phyloP scores from a whole-genome alignment of 345 rosid species.

The Odontarrhena argentea region DNA sequence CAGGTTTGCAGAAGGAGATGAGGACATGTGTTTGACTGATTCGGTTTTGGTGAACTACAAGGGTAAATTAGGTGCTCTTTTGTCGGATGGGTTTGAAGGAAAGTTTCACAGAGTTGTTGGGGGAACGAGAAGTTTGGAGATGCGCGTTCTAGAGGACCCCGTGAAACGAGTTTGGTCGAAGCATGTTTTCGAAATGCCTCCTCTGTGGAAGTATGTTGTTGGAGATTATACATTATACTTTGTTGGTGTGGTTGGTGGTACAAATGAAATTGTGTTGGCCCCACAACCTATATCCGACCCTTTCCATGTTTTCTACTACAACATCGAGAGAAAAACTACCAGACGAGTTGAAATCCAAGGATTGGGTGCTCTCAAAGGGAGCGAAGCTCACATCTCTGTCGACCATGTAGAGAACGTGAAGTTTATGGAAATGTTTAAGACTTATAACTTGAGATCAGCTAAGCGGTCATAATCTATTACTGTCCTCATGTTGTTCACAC shows the following conservation, averaged over 20 bases:
- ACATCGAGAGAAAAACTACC: not conserved
- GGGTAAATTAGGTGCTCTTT: not conserved
- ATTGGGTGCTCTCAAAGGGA: not conserved
- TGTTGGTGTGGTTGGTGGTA: not conserved
- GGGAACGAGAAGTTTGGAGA: not conserved
- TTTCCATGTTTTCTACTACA: not conserved
- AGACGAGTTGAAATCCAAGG: conserved; percentile 1
- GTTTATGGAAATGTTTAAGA: not conserved
- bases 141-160: not conserved
- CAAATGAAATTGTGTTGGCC: not conserved
- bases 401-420: conserved; percentile 7
- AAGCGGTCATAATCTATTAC: too few species aligned
- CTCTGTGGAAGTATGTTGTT: not conserved
- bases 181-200: not conserved
- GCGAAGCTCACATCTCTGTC: not conserved
- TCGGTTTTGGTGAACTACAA: not conserved
- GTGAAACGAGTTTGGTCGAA: not conserved
- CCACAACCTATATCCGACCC: not conserved
- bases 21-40: not conserved
- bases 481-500: too few species aligned
- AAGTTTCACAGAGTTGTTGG: not conserved
- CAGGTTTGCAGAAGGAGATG: not conserved
- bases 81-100: not conserved
- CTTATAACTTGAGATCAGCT: too few species aligned
- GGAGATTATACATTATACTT: not conserved